phyloP scores from a whole-genome alignment of 495 filamentous ascomycete species.

The Annulohypoxylon moriforme region DNA sequence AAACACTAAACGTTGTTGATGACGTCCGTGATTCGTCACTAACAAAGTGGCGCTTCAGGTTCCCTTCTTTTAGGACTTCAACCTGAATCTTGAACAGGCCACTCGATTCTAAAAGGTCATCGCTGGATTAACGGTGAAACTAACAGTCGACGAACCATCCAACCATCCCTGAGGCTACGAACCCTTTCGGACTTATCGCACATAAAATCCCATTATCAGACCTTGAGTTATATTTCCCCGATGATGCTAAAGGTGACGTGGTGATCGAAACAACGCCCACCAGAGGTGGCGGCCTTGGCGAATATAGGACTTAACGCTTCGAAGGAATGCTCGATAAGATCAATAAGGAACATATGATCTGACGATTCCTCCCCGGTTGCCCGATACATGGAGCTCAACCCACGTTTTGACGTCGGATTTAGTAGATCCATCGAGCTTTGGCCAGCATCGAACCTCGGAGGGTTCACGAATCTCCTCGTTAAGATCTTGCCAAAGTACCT shows the following conservation, averaged over 20 bases:
- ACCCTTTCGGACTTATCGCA: background rate
- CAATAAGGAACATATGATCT: background rate
- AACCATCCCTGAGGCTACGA: background rate
- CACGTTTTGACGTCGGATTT: background rate
- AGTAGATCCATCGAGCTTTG: background rate
- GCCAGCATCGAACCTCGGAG: background rate
- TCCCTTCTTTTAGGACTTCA: background rate
- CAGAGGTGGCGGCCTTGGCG: background rate
- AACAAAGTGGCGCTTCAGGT: background rate
- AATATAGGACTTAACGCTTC: background rate
- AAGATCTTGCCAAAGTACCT: background rate
- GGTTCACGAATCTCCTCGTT: too few species aligned
- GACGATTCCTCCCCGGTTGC: too few species aligned
- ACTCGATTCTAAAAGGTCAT: background rate
- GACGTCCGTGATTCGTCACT: background rate
- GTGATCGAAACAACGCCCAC: background rate
- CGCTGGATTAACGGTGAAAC: background rate
- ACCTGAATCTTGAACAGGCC: background rate
- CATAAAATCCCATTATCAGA: background rate
- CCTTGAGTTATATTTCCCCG: background rate
- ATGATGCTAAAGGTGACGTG: background rate
- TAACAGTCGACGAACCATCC: background rate
- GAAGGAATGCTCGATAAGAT: background rate
- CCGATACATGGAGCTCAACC: background rate
- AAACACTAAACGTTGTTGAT: background rate